Evolutionary conservation across 2,329 filamentous ascomycete genomes (phyloP).

Genomic region (Apiospora rasikravindrae): DNA sequence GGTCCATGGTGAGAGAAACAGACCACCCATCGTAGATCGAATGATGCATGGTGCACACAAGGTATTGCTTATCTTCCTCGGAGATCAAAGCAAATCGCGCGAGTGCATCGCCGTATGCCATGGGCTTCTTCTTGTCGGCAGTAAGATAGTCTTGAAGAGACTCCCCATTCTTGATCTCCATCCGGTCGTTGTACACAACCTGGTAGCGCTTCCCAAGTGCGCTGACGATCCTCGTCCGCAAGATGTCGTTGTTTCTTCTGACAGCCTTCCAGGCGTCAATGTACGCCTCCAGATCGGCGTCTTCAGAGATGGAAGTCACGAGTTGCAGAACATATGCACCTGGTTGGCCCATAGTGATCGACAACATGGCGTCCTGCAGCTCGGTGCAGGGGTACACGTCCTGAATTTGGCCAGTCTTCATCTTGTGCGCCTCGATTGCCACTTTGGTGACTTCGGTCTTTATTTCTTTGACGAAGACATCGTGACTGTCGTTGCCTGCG

Average conservation of each 20-base stretch:
- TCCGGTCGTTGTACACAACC: constrained; percentile 5
- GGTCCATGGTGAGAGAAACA: constrained; percentile 1
- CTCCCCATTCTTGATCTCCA: neutral
- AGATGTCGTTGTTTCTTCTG: neutral
- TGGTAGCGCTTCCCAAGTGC: constrained; percentile 8
- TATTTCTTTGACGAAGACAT: constrained; percentile 6
- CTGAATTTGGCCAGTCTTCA: constrained; percentile 17
- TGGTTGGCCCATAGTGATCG: neutral
- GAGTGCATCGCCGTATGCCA: neutral
- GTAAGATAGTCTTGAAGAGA: neutral
- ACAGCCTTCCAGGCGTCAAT: neutral
- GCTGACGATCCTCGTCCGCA: neutral
- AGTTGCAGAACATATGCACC: neutral
- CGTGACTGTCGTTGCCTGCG: neutral
- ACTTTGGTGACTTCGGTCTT: constrained; percentile 3
- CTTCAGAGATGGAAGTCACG: neutral
- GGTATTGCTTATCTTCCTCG: neutral
- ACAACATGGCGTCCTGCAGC: neutral
- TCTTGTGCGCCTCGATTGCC: constrained; percentile 18
- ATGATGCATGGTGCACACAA: neutral
- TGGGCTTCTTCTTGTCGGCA: neutral
- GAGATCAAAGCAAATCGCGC: neutral
- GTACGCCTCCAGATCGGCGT: neutral
- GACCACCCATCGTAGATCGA: constrained; percentile 13
- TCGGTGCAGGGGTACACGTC: constrained; percentile 13